Base-by-base conservation (phyloP, 2,329 filamentous ascomycete genomes). In the Lachnellula subtilissima region DNA sequence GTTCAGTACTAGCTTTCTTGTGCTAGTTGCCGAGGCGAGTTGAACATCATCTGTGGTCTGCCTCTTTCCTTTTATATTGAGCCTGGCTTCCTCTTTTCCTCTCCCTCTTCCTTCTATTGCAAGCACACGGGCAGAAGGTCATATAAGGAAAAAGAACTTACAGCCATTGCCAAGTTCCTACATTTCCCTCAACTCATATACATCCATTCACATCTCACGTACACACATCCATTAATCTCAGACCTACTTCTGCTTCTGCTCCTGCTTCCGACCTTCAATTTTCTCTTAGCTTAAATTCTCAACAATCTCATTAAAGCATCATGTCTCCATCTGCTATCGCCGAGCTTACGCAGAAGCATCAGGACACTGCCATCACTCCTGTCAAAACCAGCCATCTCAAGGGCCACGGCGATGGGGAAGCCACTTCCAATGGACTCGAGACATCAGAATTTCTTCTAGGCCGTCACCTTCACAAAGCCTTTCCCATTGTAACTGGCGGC, bases 391-490 rank as follows among this genome's bases (percentile, higher is more conserved):
- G 50, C 14, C 25, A 47, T 17, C 25, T 53, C 19, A 61, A 60
- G 40, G 56, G 57, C 28, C 50, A 62, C 45, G 23, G 36, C n/a
- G 56, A 55, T 39, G 50, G 37, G 32, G 50, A 19, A n/a, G 17
- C 22, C 22, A 9, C n/a, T 19, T 15, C 47, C 32, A 58, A 57
- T 4, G 56, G 53, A 12, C 37, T 48, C 19, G 63, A 60, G 47
- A 58, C 53, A 48, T 51, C 59, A 15, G 59, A 59, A 19, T 68
- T 59, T 47, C 56, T 63, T 11, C 53, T 70, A 14, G 65, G 67
- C 47, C 57, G 68, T 40, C 49, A 66, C 47, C 61, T 70, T 7
- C 64, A 68, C 40, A 66, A 65, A 37, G 47, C 61, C 6, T 69
- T 64, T 11, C 64, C 64, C 5, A 52, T 66, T n/a, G 64, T 69